phyloP scores from a whole-genome alignment of 2,329 filamentous ascomycete species.

The Sporothrix humicola region DNA sequence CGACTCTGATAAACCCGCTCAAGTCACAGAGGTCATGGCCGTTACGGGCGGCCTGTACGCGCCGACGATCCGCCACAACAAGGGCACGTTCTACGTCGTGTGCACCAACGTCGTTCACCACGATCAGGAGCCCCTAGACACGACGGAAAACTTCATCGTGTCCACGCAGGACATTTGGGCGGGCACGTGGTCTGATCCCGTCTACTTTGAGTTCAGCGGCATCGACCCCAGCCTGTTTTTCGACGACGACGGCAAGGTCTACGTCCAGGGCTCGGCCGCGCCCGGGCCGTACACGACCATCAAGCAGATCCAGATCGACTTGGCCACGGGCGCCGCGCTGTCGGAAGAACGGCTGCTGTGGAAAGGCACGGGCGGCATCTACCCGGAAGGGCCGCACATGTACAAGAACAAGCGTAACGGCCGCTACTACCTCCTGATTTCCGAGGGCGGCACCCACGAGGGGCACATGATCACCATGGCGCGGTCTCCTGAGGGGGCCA shows the following conservation, averaged over 20 bases:
- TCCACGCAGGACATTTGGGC: slow-evolving; percentile 16
- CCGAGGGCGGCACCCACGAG: slow-evolving; percentile 17
- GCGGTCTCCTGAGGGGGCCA: background rate
- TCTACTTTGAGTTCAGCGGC: slow-evolving; percentile 14
- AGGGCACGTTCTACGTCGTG: slow-evolving; percentile 4
- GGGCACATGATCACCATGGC: slow-evolving; percentile 18
- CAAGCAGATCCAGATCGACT: slow-evolving; percentile 16
- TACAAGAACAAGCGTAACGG: slow-evolving; percentile 12
- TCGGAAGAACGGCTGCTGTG: slow-evolving; percentile 18
- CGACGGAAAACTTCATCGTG: slow-evolving; percentile 14
- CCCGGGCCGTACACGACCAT: slow-evolving; percentile 12
- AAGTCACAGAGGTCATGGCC: slow-evolving; percentile 1
- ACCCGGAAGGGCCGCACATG: slow-evolving; percentile 15
- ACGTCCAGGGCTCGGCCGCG: background rate
- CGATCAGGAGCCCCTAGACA: background rate
- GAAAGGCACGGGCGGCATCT: background rate
- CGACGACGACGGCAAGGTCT: slow-evolving; percentile 19
- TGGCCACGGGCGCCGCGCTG: slow-evolving; percentile 9
- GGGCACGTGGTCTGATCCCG: background rate
- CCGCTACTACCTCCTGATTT: background rate
- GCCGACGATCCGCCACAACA: slow-evolving; percentile 10
- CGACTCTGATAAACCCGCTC: background rate
- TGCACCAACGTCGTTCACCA: slow-evolving; percentile 3
- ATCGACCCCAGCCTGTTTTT: slow-evolving; percentile 22
- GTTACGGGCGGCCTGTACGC: background rate